A percentile compares a stretch with the other conserved stretches of the same genome.
Evolutionary conservation across 2,329 filamentous ascomycete genomes (phyloP).

Genomic region (Purpureocillium lavendulum): DNA sequence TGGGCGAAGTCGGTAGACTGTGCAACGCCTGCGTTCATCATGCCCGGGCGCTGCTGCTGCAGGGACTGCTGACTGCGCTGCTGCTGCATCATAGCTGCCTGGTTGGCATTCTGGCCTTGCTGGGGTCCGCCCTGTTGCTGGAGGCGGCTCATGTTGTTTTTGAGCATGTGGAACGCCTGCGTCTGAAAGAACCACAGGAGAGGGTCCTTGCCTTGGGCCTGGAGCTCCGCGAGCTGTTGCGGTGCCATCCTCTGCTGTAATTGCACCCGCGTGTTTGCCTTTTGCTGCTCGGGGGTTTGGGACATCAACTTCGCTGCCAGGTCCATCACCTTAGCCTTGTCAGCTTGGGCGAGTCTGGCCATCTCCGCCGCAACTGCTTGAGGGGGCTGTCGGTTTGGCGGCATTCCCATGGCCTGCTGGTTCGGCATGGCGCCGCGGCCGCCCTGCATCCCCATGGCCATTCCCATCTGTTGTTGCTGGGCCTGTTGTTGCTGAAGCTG

Average conservation of each 20-base stretch:
- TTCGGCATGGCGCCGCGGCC: slow-evolving; percentile 31
- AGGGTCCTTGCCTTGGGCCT: slow-evolving; percentile 38
- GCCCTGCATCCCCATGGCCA: slow-evolving; percentile 29
- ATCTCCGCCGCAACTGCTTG: slow-evolving; percentile 23
- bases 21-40: slow-evolving; percentile 19
- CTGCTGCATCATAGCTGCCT: slow-evolving; percentile 34
- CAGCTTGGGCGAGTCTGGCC: slow-evolving; percentile 30
- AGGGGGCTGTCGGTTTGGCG: slow-evolving; percentile 20
- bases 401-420: slow-evolving; percentile 30
- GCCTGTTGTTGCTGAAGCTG: slow-evolving; percentile 15
- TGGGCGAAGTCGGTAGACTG: slow-evolving; percentile 33
- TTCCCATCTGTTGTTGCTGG: slow-evolving; percentile 23
- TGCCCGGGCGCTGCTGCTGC: slow-evolving; percentile 25
- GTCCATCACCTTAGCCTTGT: slow-evolving; percentile 36
- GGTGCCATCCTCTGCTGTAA: slow-evolving; percentile 30
- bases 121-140: slow-evolving; percentile 20
- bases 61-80: slow-evolving; percentile 30
- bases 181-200: slow-evolving; percentile 40
- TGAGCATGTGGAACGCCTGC: slow-evolving; percentile 29
- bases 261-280: slow-evolving; percentile 21
- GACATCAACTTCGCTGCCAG: slow-evolving; percentile 32
- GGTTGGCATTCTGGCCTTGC: slow-evolving; percentile 24
- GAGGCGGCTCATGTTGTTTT: slow-evolving; percentile 16
- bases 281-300: slow-evolving; percentile 34
- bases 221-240: slow-evolving; percentile 35